phyloP scores from a whole-genome alignment of 331 rosid species.

The Pyrus hybrid region DNA sequence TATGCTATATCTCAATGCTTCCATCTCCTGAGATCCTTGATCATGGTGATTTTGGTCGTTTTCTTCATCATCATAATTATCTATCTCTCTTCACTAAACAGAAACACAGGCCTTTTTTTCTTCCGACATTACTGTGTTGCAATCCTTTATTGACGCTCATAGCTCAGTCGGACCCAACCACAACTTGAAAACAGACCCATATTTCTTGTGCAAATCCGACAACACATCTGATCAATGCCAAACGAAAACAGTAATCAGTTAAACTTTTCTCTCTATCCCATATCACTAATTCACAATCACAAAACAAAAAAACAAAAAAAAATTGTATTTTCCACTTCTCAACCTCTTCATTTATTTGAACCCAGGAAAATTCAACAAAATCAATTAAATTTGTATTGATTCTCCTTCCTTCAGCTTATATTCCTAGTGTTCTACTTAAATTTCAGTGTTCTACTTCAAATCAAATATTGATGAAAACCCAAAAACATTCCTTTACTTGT shows the following conservation, averaged over 20 bases:
- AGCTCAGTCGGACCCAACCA: slow-evolving; percentile 57
- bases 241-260: background rate
- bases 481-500: no score
- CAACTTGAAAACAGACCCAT: slow-evolving; percentile 69
- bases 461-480: background rate
- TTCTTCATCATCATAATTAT: no score
- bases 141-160: no score
- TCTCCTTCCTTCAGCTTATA: background rate
- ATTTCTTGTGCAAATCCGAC: slow-evolving; percentile 47
- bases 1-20: no score
- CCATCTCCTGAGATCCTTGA: no score
- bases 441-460: background rate
- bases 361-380: background rate
- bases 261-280: background rate
- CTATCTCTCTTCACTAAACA: no score
- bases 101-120: no score
- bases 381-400: background rate
- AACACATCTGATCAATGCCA: slow-evolving; percentile 41
- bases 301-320: no score
- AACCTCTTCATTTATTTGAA: background rate
- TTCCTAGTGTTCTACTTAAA: no score
- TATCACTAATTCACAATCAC: background rate
- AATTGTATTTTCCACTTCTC: background rate
- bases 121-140: no score
- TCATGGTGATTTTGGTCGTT: no score